phyloP scores from a whole-genome alignment of 768 basidiomycete genomes.

The Suillus bovinus region DNA sequence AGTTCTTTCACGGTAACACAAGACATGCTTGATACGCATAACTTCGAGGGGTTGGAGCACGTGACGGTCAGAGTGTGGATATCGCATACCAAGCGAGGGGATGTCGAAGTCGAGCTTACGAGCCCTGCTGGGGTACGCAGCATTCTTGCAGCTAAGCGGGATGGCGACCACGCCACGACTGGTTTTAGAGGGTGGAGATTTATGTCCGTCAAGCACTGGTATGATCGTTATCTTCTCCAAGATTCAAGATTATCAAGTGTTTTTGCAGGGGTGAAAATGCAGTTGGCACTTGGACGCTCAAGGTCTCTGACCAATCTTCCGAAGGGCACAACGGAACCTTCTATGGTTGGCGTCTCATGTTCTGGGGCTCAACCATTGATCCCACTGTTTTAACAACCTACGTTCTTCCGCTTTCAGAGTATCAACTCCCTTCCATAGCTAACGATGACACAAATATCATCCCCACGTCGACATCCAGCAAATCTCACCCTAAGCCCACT shows the following conservation, averaged over 20 bases:
- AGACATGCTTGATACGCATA: slow-evolving; percentile 65
- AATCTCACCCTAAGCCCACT: slow-evolving; percentile 81
- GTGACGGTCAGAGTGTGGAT: slow-evolving; percentile 94
- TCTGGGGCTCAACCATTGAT: slow-evolving; percentile 90
- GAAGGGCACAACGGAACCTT: slow-evolving; percentile 61
- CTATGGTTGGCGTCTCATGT: slow-evolving; percentile 87
- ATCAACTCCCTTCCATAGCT: slow-evolving; percentile 48
- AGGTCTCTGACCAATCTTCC: slow-evolving; percentile 78
- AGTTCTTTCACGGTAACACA: slow-evolving; percentile 67
- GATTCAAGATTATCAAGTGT: slow-evolving; percentile 17
- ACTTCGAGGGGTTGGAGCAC: slow-evolving; percentile 90
- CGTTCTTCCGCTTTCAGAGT: slow-evolving; percentile 54
- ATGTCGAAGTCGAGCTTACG: slow-evolving; percentile 86
- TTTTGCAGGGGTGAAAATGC: slow-evolving; percentile 85
- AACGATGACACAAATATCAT: slow-evolving; percentile 41
- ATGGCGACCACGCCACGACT: slow-evolving; percentile 57
- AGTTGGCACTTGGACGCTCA: slow-evolving; percentile 87
- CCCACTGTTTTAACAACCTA: slow-evolving; percentile 62
- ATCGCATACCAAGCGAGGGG: slow-evolving; percentile 80
- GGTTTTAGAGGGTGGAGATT: slow-evolving; percentile 98
- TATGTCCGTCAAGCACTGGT: slow-evolving; percentile 99
- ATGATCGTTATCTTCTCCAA: slow-evolving; percentile 15
- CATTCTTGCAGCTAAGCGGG: slow-evolving; percentile 73
- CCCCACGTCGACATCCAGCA: slow-evolving; percentile 48
- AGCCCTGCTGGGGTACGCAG: slow-evolving; percentile 89